Conservation (phyloP, 371 early-diverging fungal species). For the Catenaria anguillulae region DNA sequence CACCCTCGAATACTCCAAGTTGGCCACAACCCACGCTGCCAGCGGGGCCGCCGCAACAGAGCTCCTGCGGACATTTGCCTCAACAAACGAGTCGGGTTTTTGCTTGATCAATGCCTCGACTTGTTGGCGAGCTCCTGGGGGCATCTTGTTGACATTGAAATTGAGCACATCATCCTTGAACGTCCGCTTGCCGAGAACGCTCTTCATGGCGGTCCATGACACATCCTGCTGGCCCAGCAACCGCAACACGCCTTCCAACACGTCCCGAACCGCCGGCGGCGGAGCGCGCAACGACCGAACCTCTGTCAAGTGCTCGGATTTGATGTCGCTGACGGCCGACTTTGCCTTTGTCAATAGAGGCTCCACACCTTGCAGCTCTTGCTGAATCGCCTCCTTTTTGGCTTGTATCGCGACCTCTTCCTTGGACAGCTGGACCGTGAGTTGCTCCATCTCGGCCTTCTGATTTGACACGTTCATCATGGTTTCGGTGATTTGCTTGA, state of each 20-base stretch:
- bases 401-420: slow-evolving; percentile 24
- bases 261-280: slow-evolving; percentile 39
- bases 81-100: slow-evolving; percentile 37
- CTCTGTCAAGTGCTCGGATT: slow-evolving; percentile 33
- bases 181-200: slow-evolving; percentile 34
- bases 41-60: slow-evolving; percentile 40
- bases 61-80: slow-evolving; percentile 24
- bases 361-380: slow-evolving; percentile 33
- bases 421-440: slow-evolving; percentile 20
- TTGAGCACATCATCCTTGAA: slow-evolving; percentile 43
- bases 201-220: slow-evolving; percentile 45
- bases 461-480: slow-evolving; percentile 32
- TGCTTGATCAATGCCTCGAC: slow-evolving; percentile 25
- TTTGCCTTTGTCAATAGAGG: slow-evolving; percentile 29
- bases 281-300: slow-evolving; percentile 42
- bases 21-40: slow-evolving; percentile 41
- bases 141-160: slow-evolving; percentile 31
- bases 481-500: slow-evolving; percentile 32
- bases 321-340: slow-evolving; percentile 37
- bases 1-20: slow-evolving; percentile 30
- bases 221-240: slow-evolving; percentile 38
- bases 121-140: slow-evolving; percentile 21
- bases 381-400: slow-evolving; percentile 27
- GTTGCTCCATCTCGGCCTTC: slow-evolving; percentile 34
- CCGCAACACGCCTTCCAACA: slow-evolving; percentile 37